These are phyloP conservation scores for Psilocybe azurescens DNA, from an alignment of 768 basidiomycete species.

Conservation along the genomic window DNA sequence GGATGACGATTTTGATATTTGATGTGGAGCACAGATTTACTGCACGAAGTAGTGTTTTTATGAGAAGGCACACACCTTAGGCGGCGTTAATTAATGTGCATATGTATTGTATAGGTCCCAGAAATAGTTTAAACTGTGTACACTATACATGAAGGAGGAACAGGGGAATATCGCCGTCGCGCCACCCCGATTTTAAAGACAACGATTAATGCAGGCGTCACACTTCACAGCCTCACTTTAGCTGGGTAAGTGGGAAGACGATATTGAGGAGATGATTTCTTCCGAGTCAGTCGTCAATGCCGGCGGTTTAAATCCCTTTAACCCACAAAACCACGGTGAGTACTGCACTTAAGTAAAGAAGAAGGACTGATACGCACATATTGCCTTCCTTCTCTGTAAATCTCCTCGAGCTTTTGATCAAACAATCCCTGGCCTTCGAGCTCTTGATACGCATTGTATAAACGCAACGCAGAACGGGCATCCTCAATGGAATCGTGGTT, in stretches of 20 bases:
- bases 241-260: not conserved
- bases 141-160: not conserved
- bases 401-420: conserved; percentile 86
- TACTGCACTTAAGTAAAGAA: not conserved
- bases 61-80: not conserved
- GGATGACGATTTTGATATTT: conserved; percentile 67
- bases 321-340: not conserved
- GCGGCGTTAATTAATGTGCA: not conserved
- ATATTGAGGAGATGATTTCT: not conserved
- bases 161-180: not conserved
- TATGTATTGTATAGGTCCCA: not conserved
- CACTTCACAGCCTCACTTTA: too few species aligned
- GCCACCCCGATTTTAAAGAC: too few species aligned
- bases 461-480: conserved; percentile 80
- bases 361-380: conserved; percentile 49
- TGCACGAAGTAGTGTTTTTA: not conserved
- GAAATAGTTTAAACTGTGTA: not conserved
- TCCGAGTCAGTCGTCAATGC: conserved; percentile 21
- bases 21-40: not conserved
- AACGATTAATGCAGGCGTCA: too few species aligned
- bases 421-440: conserved; percentile 80
- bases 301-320: conserved; percentile 66
- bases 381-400: conserved; percentile 80
- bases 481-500: conserved; percentile 99
- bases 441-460: conserved; percentile 82